Evolutionary conservation across 208 protist genomes (phyloP).

Genomic region (Naegleria lovaniensis): DNA sequence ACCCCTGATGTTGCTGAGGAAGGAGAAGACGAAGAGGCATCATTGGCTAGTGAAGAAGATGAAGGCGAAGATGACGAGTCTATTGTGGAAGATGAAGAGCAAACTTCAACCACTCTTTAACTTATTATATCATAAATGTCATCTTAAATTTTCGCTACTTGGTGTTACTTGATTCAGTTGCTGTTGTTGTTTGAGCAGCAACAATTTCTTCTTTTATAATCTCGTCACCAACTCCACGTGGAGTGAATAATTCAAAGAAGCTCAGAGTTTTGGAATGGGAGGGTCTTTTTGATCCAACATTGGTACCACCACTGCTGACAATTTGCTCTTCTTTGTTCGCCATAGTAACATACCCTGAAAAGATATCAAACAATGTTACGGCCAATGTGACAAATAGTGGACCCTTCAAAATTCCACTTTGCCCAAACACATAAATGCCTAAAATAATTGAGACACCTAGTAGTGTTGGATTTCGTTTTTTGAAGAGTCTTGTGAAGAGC

Average conservation of each 20-base stretch:
- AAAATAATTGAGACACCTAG: not conserved
- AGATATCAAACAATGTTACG: not conserved
- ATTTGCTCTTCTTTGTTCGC: not conserved
- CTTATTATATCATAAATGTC: too few relatives aligned
- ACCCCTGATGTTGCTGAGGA: not conserved
- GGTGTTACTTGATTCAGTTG: too few relatives aligned
- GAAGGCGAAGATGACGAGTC: not conserved
- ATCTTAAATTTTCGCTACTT: too few relatives aligned
- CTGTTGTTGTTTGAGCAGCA: too few relatives aligned
- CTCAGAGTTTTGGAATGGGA: too few relatives aligned
- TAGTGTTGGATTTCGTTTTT: not conserved
- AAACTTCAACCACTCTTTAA: not conserved
- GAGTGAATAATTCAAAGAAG: too few relatives aligned
- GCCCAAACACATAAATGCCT: not conserved
- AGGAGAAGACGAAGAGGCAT: not conserved
- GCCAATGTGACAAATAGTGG: not conserved
- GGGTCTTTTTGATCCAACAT: too few relatives aligned
- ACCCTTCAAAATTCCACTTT: not conserved
- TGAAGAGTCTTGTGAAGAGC: not conserved
- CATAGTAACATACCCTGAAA: not conserved
- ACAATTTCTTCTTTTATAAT: too few relatives aligned
- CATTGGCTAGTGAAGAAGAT: not conserved
- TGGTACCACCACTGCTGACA: too few relatives aligned
- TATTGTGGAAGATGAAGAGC: not conserved
- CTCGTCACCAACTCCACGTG: too few relatives aligned